A percentile compares a stretch with the other conserved stretches of the same genome.
Evolutionary conservation across 805 yeast genomes (phyloP).

Genomic region (Hagleromyces aurorensis): DNA sequence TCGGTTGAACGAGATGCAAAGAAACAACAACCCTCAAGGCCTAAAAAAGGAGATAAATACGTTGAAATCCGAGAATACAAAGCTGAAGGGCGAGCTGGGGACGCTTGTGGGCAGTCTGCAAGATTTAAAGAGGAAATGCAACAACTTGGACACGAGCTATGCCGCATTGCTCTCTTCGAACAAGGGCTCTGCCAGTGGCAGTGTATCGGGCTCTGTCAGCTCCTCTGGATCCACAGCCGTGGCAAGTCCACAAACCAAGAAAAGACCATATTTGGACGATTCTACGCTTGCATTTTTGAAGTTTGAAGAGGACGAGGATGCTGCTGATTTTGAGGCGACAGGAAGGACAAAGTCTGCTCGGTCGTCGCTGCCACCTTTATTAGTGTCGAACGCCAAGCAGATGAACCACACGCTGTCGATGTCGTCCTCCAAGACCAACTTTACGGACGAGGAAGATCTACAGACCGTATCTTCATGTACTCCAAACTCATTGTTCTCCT

Average conservation of each 20-base stretch:
- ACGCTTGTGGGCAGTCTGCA: slow-evolving; percentile 21
- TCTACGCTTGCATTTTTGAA: slow-evolving; percentile 16
- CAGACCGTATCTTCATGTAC: slow-evolving; percentile 20
- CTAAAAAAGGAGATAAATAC: slow-evolving; percentile 20
- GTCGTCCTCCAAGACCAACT: slow-evolving; percentile 12
- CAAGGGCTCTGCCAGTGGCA: too few species aligned
- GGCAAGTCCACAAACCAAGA: slow-evolving; percentile 1
- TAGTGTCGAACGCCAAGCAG: slow-evolving; percentile 8
- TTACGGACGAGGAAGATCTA: slow-evolving; percentile 20
- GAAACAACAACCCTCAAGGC: too few species aligned
- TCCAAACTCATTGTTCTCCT: slow-evolving; percentile 22
- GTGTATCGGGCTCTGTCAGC: too few species aligned
- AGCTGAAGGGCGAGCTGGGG: slow-evolving; percentile 21
- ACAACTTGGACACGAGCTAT: slow-evolving; percentile 3
- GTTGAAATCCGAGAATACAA: slow-evolving; percentile 18
- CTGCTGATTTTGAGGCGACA: slow-evolving; percentile 1
- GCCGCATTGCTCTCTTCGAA: too few species aligned
- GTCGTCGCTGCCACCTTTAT: slow-evolving; percentile 6
- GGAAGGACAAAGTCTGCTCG: background rate
- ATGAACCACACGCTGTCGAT: slow-evolving; percentile 9
- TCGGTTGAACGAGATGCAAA: background rate
- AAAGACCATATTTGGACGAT: slow-evolving; percentile 10
- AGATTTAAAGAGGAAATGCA: slow-evolving; percentile 16
- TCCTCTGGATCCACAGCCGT: slow-evolving; percentile 1
- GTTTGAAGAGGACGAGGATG: slow-evolving; percentile 22